Base-by-base conservation (phyloP, 495 filamentous ascomycete species). In the Chaetomium tenue region DNA sequence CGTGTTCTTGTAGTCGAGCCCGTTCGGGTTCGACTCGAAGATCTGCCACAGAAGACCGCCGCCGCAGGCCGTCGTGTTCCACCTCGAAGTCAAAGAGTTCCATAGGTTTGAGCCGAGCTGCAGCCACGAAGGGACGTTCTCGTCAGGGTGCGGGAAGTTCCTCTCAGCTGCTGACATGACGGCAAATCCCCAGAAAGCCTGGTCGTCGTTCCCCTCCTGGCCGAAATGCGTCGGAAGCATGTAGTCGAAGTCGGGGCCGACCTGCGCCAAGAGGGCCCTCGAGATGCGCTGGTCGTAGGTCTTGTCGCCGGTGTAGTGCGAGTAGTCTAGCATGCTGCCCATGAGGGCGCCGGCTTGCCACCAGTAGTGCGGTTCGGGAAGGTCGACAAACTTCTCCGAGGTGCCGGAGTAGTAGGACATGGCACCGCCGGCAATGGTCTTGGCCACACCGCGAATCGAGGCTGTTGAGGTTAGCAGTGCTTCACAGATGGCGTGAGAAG, bases 41-140 rank as follows among this genome's bases (percentile, higher is more conserved):
- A 96, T 92, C 76, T 96, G 91, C 92, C 92, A 96, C 20, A 84
- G 75, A 53, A 97, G 72, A 6, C 91, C 91, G 42, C 91, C 91
- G 39, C 77, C 79, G 65, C 91, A 94, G 16, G 78, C 79, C 3
- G 78, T 77, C 0, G 74, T 77, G 73, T 95, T 86, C 91, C 91
- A 97, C 13, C 91, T 82, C 4, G 74, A 68, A 5, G 74, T 80
- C 63, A 81, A 72, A 11, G 74, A 75, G 64, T 78, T 76, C 72
- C 73, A 82, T 50, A 80, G 67, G 62, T 82, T 82, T 25, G 63
- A 68, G 12, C 74, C 73, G 28, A 93, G 77, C 7, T 86, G 74
- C 8, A 89, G 75, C 87, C 88, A 93, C 2, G 81, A 80, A 0
- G 87, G 84, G 20, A 84, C 72, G 3, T 64, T 72, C 11, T 80